Percentiles rank a stretch among this genome's conserved stretches.
These are phyloP conservation scores for Epichloe uncinata DNA, from an alignment of 2,329 filamentous ascomycete species.

Conservation along the genomic window DNA sequence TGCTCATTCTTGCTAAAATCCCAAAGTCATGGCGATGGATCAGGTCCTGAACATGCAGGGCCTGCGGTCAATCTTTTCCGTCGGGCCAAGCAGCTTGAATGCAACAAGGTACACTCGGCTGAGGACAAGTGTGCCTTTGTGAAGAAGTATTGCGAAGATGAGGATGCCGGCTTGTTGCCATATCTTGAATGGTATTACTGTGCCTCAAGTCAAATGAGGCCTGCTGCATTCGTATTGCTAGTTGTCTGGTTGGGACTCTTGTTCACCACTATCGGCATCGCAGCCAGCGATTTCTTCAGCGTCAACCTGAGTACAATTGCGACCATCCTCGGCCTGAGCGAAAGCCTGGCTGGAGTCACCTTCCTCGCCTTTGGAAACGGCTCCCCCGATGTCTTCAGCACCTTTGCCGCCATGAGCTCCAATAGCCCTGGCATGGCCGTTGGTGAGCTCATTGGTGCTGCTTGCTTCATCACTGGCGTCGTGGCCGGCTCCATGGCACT, in stretches of 20 bases:
- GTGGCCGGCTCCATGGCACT: conserved; percentile 96
- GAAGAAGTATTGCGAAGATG: conserved; percentile 66
- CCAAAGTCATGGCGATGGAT: conserved; percentile 4
- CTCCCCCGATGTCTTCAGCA: conserved; percentile 95
- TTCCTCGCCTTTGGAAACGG: conserved; percentile 96
- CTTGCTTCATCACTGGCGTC: conserved; percentile 90
- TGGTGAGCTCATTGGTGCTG: conserved; percentile 87
- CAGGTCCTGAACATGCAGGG: background rate
- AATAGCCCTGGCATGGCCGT: conserved; percentile 95
- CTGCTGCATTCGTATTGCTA: conserved; percentile 66
- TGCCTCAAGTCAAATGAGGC: conserved; percentile 50
- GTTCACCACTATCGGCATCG: conserved; percentile 94
- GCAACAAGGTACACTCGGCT: conserved; percentile 64
- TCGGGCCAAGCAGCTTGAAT: conserved; percentile 36
- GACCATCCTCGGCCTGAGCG: conserved; percentile 77
- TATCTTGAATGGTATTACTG: conserved; percentile 93
- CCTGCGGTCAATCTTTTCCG: conserved; percentile 10
- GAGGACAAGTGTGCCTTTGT: conserved; percentile 81
- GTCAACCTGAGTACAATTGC: conserved; percentile 92
- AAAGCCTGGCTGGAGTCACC: conserved; percentile 91
- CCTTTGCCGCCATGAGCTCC: conserved; percentile 93
- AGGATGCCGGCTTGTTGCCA: conserved; percentile 78
- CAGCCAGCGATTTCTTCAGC: conserved; percentile 96
- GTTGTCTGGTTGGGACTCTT: conserved; percentile 75
- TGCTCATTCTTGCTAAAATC: conserved; percentile 26